Evolutionary conservation across 192 early-diverging fungal species (phyloP), one percentile per base, ranked within the genome.

Genomic region (Backusella morwellensis): DNA sequence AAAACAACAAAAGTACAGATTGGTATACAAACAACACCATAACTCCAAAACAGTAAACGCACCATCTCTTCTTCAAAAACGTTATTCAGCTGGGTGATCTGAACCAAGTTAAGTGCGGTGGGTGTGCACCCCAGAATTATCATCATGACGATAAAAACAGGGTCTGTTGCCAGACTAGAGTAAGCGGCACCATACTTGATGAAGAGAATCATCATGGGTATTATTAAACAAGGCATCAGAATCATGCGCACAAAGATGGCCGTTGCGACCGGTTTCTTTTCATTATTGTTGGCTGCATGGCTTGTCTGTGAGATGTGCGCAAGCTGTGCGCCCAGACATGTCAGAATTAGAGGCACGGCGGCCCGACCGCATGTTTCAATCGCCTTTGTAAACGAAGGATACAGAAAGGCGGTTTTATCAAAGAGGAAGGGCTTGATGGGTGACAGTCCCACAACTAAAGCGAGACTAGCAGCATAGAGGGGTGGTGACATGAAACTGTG

Each of bases 271-370:
- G 87, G 87, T 14, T 82, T 82, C 40, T 77, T 77, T 68, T 78
- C 72, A 42, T 44, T 70, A 21, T 34, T 26, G 5, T 70, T 71
- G 15, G 73, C 67, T 3, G 54, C 36, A 35, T 74, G 73, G 3
- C 75, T 73, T 26, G 73, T 36, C 34, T 78, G 47, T 26, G 72
- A 59, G 19, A 81, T 77, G 4, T 50, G 50, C 0, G 66, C 83
- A 3, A 90, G 79, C 74, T 94, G 93, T 15, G 91, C 90, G 8
- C 94, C 94, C 7, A 95, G 88, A 74, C 92, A 92, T 2, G 93
- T 83, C 68, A 95, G 78, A 32, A 94, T 92, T 73, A 94, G 80
- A 6, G 94, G 94, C n/a, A 95, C 93, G 8, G 92, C 92, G 7
- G 92, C 93, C 17, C 87, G 85, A 59, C 94, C 94, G 76, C 93